phyloP scores from a whole-genome alignment of 2,329 filamentous ascomycete species.

The Fusarium nodosum region DNA sequence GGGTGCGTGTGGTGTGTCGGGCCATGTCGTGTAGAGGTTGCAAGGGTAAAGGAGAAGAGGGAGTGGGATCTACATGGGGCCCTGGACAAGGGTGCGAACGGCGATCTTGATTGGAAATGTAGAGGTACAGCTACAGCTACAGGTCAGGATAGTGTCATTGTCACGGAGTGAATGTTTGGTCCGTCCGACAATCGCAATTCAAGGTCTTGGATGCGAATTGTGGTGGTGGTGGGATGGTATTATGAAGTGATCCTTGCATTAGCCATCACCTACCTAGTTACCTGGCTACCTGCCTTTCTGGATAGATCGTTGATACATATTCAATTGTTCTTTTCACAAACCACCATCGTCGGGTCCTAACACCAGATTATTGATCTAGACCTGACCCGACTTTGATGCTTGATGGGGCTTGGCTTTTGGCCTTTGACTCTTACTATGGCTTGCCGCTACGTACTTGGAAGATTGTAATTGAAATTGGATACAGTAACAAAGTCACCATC shows the following conservation, averaged over 20 bases:
- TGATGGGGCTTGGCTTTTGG: constrained; percentile 6
- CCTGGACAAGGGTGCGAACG: constrained; percentile 30
- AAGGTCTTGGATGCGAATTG: constrained; percentile 25
- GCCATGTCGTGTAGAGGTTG: constrained; percentile 30
- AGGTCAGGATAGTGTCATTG: neutral
- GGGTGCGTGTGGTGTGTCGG: constrained; percentile 41
- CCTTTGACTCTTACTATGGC: constrained; percentile 24
- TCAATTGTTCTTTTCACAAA: neutral
- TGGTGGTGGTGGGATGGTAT: constrained; percentile 34
- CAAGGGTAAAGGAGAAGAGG: constrained; percentile 14
- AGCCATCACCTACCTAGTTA: neutral
- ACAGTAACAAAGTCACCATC: constrained; percentile 9
- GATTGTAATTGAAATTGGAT: constrained; percentile 40
- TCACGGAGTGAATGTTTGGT: constrained; percentile 22
- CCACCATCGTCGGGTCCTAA: constrained; percentile 10
- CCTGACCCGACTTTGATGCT: constrained; percentile 3
- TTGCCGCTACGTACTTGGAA: constrained; percentile 36
- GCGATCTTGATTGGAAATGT: constrained; percentile 41
- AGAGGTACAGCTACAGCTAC: constrained; percentile 7
- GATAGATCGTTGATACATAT: neutral
- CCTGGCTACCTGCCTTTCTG: neutral
- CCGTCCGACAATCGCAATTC: constrained; percentile 37
- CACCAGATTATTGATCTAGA: constrained; percentile 4
- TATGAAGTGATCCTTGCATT: constrained; percentile 28
- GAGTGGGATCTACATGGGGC: constrained; percentile 33